Percentiles rank a stretch among this genome's conserved stretches.
Evolutionary conservation across 2,329 filamentous ascomycete genomes (phyloP).

Genomic region (Botrytis fabae): DNA sequence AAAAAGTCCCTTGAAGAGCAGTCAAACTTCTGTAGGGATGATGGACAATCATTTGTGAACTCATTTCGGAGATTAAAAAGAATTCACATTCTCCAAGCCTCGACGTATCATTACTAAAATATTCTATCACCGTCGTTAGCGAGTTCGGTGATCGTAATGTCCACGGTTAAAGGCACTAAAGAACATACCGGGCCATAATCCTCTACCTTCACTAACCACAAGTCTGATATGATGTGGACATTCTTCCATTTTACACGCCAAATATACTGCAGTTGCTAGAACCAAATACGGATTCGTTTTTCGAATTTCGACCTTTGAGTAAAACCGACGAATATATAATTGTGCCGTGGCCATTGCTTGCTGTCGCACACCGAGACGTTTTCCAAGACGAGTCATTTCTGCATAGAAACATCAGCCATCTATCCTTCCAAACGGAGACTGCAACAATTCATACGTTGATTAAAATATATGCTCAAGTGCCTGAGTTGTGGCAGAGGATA

Average conservation of each 20-base stretch:
- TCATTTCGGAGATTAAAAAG: slow-evolving; percentile 70
- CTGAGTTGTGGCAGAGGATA: slow-evolving; percentile 81
- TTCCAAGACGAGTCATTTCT: slow-evolving; percentile 82
- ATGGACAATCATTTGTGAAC: slow-evolving; percentile 71
- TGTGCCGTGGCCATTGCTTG: slow-evolving; percentile 93
- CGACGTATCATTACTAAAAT: slow-evolving; percentile 63
- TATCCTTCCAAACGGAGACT: neutral
- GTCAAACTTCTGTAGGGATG: slow-evolving; percentile 70
- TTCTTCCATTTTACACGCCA: slow-evolving; percentile 98
- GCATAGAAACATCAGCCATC: slow-evolving; percentile 8
- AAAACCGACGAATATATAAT: slow-evolving; percentile 92
- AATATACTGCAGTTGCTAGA: slow-evolving; percentile 87
- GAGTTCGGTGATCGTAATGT: neutral
- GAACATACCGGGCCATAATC: slow-evolving; percentile 69
- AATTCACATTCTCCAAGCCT: slow-evolving; percentile 77
- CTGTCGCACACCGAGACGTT: slow-evolving; percentile 81
- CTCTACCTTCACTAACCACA: slow-evolving; percentile 81
- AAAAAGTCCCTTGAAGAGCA: slow-evolving; percentile 60
- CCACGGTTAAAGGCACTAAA: neutral
- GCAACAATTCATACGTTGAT: slow-evolving; percentile 64
- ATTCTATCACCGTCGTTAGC: slow-evolving; percentile 47
- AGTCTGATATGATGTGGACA: slow-evolving; percentile 93
- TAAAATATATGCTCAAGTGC: slow-evolving; percentile 87
- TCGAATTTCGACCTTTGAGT: slow-evolving; percentile 85
- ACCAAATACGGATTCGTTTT: slow-evolving; percentile 92